phyloP scores from a whole-genome alignment of 495 filamentous ascomycete species.

The Viridothelium virens region DNA sequence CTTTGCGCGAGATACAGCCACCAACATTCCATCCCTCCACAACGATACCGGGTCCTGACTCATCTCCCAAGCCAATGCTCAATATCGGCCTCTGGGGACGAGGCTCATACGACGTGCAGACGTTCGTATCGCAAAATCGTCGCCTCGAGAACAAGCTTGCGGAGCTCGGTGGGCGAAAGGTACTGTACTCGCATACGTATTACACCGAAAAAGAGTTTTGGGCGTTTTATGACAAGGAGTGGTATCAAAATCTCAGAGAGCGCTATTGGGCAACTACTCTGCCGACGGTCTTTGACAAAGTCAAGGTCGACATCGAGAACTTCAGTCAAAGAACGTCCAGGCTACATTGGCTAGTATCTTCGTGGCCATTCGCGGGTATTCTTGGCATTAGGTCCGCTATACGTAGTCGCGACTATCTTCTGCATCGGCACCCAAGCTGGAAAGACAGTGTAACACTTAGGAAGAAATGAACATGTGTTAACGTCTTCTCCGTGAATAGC shows the following conservation, averaged over 20 bases:
- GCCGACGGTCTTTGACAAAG: slow-evolving; percentile 49
- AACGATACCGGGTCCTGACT: slow-evolving; percentile 19
- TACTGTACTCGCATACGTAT: slow-evolving; percentile 52
- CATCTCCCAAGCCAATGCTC: slow-evolving; percentile 35
- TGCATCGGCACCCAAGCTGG: slow-evolving; percentile 1
- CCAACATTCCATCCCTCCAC: slow-evolving; percentile 38
- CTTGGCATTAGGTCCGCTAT: slow-evolving; percentile 20
- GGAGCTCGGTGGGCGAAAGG: slow-evolving; percentile 58
- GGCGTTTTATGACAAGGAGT: slow-evolving; percentile 42
- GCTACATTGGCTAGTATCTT: slow-evolving; percentile 2
- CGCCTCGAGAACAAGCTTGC: slow-evolving; percentile 56
- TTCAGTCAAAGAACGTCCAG: neutral
- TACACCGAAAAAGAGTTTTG: slow-evolving; percentile 51
- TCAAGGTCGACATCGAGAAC: slow-evolving; percentile 32
- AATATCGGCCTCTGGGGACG: slow-evolving; percentile 51
- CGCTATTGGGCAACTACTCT: slow-evolving; percentile 46
- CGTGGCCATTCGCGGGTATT: slow-evolving; percentile 19
- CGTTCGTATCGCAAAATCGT: slow-evolving; percentile 52
- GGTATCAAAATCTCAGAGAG: slow-evolving; percentile 42
- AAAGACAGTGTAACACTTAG: no score
- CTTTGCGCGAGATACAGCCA: slow-evolving; percentile 33
- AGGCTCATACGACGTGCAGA: slow-evolving; percentile 30
- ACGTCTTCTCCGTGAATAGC: no score
- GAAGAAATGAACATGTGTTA: no score
- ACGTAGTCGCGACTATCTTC: slow-evolving; percentile 16